Evolutionary conservation across 192 early-diverging fungal species (phyloP).

Genomic region (Coemansia biformis): DNA sequence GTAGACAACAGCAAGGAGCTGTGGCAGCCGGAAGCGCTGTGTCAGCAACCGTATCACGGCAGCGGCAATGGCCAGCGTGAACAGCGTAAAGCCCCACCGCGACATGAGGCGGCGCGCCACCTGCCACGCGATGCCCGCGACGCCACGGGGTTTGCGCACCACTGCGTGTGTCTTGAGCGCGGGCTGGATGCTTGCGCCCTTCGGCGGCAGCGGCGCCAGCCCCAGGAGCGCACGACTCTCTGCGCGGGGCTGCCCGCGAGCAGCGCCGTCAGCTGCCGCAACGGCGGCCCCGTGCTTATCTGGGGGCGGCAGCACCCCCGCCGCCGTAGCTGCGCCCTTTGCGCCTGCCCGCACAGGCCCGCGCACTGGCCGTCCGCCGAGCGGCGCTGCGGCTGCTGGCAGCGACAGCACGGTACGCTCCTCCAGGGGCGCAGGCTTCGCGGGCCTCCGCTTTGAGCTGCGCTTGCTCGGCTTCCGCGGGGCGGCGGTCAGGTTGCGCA

Average conservation of each 20-base stretch:
- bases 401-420: too few species aligned
- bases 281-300: not conserved
- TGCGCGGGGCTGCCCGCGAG: not conserved
- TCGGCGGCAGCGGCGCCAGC: too few species aligned
- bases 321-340: too few species aligned
- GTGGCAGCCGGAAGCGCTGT: conserved; percentile 36
- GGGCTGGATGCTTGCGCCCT: not conserved
- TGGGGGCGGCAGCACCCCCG: too few species aligned
- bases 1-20: conserved; percentile 19
- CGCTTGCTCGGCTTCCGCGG: conserved; percentile 2
- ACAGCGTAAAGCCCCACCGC: conserved; percentile 43
- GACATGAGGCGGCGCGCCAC: conserved; percentile 43
- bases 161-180: conserved; percentile 11
- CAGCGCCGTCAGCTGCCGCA: not conserved
- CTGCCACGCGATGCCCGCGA: conserved; percentile 19
- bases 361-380: too few species aligned
- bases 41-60: conserved; percentile 37
- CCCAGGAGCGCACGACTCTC: too few species aligned
- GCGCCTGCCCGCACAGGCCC: too few species aligned
- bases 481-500: conserved; percentile 25
- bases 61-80: conserved; percentile 31
- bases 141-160: conserved; percentile 22
- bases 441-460: not conserved
- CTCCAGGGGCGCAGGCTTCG: not conserved
- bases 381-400: too few species aligned